Conservation (phyloP, 805 yeast genomes). For the Starmerella asiatica region DNA sequence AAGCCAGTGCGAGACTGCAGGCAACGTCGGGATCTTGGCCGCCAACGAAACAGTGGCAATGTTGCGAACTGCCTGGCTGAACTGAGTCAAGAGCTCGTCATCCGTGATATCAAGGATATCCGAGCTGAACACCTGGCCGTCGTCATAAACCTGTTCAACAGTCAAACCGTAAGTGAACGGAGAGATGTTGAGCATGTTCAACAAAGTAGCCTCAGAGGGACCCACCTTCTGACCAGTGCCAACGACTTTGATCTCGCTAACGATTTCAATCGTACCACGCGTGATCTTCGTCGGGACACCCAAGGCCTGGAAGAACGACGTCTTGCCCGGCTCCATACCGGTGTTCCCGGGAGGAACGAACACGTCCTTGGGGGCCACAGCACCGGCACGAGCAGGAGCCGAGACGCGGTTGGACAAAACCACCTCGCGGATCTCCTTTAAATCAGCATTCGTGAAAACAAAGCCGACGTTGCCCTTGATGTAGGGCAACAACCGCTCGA, state of each 20-base stretch:
- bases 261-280: constrained; percentile 99
- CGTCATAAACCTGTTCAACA: constrained; percentile 93
- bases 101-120: constrained; percentile 96
- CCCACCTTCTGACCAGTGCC: constrained; percentile 80
- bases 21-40: constrained; percentile 97
- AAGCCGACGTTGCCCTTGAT: constrained; percentile 98
- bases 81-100: constrained; percentile 86
- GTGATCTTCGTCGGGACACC: constrained; percentile 99
- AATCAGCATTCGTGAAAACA: constrained; percentile 95
- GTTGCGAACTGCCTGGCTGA: constrained; percentile 80
- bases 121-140: constrained; percentile 96
- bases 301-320: constrained; percentile 99
- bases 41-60: constrained; percentile 96
- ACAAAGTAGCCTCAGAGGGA: constrained; percentile 96
- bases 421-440: constrained; percentile 80
- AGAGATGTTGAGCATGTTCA: constrained; percentile 99
- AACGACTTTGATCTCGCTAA: constrained; percentile 91
- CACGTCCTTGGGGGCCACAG: constrained; percentile 95
- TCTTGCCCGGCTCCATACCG: constrained; percentile 99
- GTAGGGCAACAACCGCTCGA: constrained; percentile 86
- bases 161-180: constrained; percentile 99
- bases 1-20: constrained; percentile 97
- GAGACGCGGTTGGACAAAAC: constrained; percentile 90
- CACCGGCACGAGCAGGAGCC: constrained; percentile 99
- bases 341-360: constrained; percentile 99